Percentiles rank a stretch among this genome's conserved stretches.
Conservation (phyloP, 192 early-diverging fungal species). For the Backusella psychrophila region DNA sequence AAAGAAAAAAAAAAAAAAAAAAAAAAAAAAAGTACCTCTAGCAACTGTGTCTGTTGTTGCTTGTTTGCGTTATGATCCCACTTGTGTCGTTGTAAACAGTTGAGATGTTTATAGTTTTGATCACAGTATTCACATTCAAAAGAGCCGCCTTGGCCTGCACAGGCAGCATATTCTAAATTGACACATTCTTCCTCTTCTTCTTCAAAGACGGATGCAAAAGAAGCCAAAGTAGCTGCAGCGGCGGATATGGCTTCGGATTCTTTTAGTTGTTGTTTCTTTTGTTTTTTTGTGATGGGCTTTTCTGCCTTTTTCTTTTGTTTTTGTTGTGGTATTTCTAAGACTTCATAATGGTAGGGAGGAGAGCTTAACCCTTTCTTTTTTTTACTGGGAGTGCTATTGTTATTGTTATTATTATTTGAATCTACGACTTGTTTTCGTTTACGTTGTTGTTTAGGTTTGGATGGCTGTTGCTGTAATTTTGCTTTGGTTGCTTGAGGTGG, state of each 20-base stretch:
- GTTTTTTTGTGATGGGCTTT: constrained; percentile 8
- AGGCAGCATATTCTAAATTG: constrained; percentile 9
- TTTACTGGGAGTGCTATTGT: neutral
- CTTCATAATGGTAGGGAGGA: constrained; percentile 24
- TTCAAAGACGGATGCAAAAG: constrained; percentile 13
- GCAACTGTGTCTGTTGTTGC: constrained; percentile 18
- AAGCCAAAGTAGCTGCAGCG: constrained; percentile 28
- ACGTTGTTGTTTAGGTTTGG: constrained; percentile 21
- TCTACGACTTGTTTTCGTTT: constrained; percentile 18
- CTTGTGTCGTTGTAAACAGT: constrained; percentile 15
- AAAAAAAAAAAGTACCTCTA: constrained; percentile 21
- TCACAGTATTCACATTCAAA: constrained; percentile 12
- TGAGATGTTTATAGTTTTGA: constrained; percentile 2
- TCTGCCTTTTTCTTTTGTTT: constrained; percentile 8
- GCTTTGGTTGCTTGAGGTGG: neutral
- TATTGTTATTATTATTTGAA: neutral
- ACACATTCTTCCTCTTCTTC: constrained; percentile 15
- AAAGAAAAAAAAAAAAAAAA: neutral
- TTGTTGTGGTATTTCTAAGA: constrained; percentile 11
- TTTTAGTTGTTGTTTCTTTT: neutral
- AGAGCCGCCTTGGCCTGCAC: neutral
- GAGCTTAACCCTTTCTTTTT: constrained; percentile 1
- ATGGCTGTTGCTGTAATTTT: neutral
- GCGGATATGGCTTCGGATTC: constrained; percentile 25
- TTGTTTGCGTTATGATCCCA: constrained; percentile 5